Base-by-base conservation (phyloP, 179 eudicot genomes). In the Actinidia arguta region DNA sequence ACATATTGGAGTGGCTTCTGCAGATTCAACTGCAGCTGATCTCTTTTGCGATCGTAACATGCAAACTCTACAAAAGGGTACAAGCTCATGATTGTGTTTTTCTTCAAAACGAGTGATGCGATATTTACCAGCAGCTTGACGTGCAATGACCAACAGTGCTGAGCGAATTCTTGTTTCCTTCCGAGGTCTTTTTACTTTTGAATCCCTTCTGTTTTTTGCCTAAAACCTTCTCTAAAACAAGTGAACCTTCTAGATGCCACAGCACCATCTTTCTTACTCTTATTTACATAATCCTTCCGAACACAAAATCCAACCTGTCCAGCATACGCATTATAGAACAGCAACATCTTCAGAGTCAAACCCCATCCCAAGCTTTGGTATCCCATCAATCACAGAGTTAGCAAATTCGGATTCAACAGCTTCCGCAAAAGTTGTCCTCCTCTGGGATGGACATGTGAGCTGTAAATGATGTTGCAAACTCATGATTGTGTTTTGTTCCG, bases 161-260 rank as follows among this genome's bases (percentile, higher is more conserved):
- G 67, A 70, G 81, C 89, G 85, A 71, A 85, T 85, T 82, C 89
- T 82, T 17, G 85, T 85, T 71, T 87, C 84, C 80, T 87, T 82
- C 55, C 87, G 70, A 80, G 85, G 85, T 81, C 85, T 80, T 78
- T 87, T 82, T 62, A 85, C 81, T 61, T 73, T 80, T 25, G 36
- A 79, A 69, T 75, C 89, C 63, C 85, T 62, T 82, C 82, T 87
- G 69, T 75, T 82, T 85, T 85, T 67, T 87, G 83, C 66, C 85
- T 39, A 58, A 67, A 87, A 10, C 89, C 89, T 82, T 84, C 89
- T 67, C 87, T 82, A 81, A 80, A 85, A 82, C 89, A 87, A 70
- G 85, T 80, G 69, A 84, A 87, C 78, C 83, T 87, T 78, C 89
- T 82, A 79, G 89, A 87, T n/a, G 87, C 85, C 82, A 87, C 89